Base-by-base conservation (phyloP, 495 filamentous ascomycete species). In the Terfezia claveryi region DNA sequence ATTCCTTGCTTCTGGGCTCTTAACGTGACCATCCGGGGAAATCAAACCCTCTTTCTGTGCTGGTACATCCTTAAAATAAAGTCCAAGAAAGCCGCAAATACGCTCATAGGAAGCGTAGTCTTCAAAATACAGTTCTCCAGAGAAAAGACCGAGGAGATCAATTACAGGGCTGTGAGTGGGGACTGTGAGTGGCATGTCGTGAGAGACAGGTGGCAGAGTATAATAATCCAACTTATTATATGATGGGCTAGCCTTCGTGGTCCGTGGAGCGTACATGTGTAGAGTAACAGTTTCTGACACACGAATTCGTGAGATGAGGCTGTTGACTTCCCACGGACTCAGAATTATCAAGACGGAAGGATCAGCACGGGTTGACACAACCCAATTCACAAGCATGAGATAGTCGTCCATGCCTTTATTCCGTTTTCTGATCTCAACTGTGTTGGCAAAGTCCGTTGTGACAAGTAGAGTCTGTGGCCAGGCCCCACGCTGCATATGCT, bases 281-380 rank as follows among this genome's bases (percentile, higher is more conserved):
- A 85, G 58, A 0, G 59, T 64, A 10, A 75, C 74, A 1, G 8
- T 11, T 0, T 53, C 57, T 2, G 64, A 68, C 37, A 55, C 20
- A 6, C 50, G 50, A 20, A 79, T 72, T 4, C 14, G 52, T 0
- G 67, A 61, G 14, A 74, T 63, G 8, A 83, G 64, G 20, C 61
- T 10, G 37, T 80, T 69, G 8, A 77, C 80, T 61, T 87, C 81
- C 52, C 62, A 78, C 7, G 77, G 75, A 62, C 80, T 83, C 56
- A 84, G 69, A 20, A 83, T 65, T 14, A 82, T 64, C 56, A 78
- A 67, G 36, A 58, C 51, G 55, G 14, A 44, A 56, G 49, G 50
- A 23, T 37, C 37, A 10, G 27, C 17, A 20, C 51, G 10, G 36
- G 61, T 58, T 14, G 70, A 72, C 8, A 81, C 56, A 12, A 84